These are phyloP conservation scores for Spathaspora gorwiae DNA, from an alignment of 805 yeast genomes.

Conservation along the genomic window DNA sequence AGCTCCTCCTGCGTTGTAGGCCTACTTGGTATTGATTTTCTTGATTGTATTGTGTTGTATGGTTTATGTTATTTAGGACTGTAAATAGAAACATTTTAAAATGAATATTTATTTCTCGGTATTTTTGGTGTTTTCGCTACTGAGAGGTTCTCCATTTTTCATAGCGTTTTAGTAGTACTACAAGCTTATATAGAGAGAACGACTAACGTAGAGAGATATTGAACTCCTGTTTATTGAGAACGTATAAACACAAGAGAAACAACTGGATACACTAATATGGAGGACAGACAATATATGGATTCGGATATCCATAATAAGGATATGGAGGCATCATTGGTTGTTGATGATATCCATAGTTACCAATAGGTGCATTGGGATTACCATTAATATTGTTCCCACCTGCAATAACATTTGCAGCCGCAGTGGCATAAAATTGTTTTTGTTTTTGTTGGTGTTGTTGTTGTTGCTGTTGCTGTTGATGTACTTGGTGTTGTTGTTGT, in stretches of 20 bases:
- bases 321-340: constrained; percentile 6
- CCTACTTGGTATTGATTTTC: no score
- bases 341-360: neutral
- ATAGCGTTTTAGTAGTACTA: no score
- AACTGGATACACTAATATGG: neutral
- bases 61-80: no score
- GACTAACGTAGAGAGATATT: no score
- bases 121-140: no score
- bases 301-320: constrained; percentile 7
- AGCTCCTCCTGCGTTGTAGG: constrained; percentile 25
- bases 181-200: no score
- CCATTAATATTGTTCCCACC: neutral
- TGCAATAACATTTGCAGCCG: neutral
- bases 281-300: constrained; percentile 5
- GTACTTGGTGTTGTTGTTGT: neutral
- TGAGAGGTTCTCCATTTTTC: no score
- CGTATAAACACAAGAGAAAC: no score
- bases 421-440: neutral
- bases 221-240: no score
- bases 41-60: no score
- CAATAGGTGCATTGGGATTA: neutral
- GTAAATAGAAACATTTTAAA: no score
- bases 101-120: no score
- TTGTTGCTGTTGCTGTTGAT: neutral
- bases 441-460: constrained; percentile 1